These are phyloP conservation scores for Lentinus tigrinus DNA, from an alignment of 768 basidiomycete species.

Conservation along the genomic window DNA sequence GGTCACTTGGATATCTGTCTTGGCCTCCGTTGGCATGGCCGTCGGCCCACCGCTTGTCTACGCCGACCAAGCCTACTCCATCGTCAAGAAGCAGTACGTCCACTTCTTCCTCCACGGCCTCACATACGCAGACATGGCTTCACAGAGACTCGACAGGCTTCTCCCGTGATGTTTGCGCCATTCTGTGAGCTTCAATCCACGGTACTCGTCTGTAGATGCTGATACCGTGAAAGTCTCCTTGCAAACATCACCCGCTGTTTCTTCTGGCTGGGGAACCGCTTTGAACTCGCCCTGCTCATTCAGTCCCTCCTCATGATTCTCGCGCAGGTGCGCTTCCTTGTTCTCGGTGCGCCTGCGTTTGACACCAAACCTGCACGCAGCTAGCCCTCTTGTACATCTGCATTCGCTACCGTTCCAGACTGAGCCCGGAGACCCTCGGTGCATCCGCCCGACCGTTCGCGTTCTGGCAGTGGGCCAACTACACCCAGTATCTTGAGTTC, in stretches of 20 bases:
- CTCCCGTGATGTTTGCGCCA: constrained; percentile 83
- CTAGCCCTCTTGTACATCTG: constrained; percentile 81
- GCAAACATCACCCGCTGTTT: constrained; percentile 89
- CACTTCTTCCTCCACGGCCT: neutral
- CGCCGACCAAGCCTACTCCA: constrained; percentile 80
- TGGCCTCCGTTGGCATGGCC: constrained; percentile 80
- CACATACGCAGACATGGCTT: constrained; percentile 4
- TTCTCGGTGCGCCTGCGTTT: neutral
- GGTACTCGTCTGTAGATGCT: neutral
- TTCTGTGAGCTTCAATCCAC: constrained; percentile 51
- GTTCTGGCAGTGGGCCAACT: constrained; percentile 86
- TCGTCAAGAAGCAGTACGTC: constrained; percentile 68
- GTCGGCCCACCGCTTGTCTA: constrained; percentile 84
- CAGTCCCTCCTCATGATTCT: constrained; percentile 86
- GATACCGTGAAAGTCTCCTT: constrained; percentile 48
- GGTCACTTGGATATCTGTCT: constrained; percentile 63
- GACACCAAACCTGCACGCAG: constrained; percentile 35
- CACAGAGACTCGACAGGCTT: constrained; percentile 81
- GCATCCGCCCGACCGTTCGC: constrained; percentile 64
- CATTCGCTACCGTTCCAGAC: constrained; percentile 62
- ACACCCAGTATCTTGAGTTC: constrained; percentile 80
- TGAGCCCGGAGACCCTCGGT: constrained; percentile 58
- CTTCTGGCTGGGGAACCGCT: constrained; percentile 83
- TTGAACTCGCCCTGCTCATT: constrained; percentile 73
- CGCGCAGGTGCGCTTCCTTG: constrained; percentile 57